Percentiles rank a stretch among this genome's conserved stretches.
Evolutionary conservation across 305 asterid species (phyloP).

Genomic region (Solanum hybrid): DNA sequence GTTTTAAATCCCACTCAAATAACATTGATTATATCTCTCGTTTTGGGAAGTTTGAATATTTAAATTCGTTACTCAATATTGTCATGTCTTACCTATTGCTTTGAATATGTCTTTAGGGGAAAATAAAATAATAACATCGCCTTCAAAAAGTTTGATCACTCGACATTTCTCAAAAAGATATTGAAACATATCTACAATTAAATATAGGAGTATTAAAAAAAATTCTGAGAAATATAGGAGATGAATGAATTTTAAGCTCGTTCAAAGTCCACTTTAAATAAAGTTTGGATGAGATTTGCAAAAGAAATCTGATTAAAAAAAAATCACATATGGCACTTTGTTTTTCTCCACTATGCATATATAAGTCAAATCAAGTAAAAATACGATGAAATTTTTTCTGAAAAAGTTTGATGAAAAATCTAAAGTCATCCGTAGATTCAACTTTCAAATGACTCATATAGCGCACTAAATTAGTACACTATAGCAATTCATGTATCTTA

Average conservation of each 20-base stretch:
- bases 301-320: too few species aligned
- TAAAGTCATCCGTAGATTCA: neutral
- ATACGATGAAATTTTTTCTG: neutral
- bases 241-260: neutral
- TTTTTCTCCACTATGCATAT: neutral
- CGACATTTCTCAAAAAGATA: neutral
- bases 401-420: neutral
- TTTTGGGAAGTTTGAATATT: neutral
- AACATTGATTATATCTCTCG: neutral
- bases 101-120: neutral
- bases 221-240: neutral
- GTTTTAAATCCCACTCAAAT: neutral
- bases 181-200: neutral
- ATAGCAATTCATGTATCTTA: neutral
- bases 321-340: neutral
- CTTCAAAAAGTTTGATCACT: neutral
- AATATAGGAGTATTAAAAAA: too few species aligned
- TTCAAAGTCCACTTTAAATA: neutral
- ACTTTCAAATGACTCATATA: neutral
- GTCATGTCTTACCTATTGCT: neutral
- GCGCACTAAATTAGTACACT: neutral
- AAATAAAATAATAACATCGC: neutral
- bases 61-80: neutral
- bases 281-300: neutral
- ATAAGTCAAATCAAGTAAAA: neutral